Conservation (phyloP, 768 basidiomycete species). For the Xerocomellus intermedius region DNA sequence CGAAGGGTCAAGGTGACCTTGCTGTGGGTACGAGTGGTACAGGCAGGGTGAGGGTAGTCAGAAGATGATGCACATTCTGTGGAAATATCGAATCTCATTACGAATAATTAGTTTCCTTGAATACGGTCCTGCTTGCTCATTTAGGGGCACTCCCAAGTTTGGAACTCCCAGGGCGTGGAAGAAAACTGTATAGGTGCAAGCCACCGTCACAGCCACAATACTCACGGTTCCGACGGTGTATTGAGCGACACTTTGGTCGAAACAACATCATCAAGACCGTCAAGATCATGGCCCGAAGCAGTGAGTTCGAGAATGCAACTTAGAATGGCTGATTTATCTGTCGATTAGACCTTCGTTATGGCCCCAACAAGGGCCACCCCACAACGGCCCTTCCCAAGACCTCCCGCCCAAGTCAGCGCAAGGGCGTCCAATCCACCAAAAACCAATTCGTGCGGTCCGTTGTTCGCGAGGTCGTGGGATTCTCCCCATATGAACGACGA, state of each 20-base stretch:
- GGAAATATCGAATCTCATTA: constrained; percentile 9
- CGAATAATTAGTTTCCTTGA: constrained; percentile 10
- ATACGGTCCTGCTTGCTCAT: background rate
- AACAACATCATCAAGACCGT: constrained; percentile 48
- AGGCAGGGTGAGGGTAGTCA: constrained; percentile 52
- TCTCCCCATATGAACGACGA: constrained; percentile 95
- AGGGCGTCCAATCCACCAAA: constrained; percentile 87
- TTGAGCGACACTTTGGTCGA: constrained; percentile 22
- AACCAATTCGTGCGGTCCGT: constrained; percentile 93
- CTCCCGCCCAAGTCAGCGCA: constrained; percentile 82
- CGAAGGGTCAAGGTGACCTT: constrained; percentile 41
- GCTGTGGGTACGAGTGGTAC: constrained; percentile 26
- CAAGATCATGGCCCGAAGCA: constrained; percentile 72
- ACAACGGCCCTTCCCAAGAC: constrained; percentile 80
- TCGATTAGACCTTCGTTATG: constrained; percentile 72
- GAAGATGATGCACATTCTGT: constrained; percentile 38
- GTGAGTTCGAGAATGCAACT: constrained; percentile 44
- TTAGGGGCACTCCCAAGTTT: constrained; percentile 16
- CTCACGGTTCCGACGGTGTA: constrained; percentile 4
- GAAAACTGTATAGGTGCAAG: constrained; percentile 61
- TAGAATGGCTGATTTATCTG: constrained; percentile 9
- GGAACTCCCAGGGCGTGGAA: constrained; percentile 24
- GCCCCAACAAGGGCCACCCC: constrained; percentile 85
- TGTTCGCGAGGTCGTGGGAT: constrained; percentile 95
- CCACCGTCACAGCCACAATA: constrained; percentile 49